phyloP scores from a whole-genome alignment of 345 rosid genomes.

The Gossypioides kirkii region DNA sequence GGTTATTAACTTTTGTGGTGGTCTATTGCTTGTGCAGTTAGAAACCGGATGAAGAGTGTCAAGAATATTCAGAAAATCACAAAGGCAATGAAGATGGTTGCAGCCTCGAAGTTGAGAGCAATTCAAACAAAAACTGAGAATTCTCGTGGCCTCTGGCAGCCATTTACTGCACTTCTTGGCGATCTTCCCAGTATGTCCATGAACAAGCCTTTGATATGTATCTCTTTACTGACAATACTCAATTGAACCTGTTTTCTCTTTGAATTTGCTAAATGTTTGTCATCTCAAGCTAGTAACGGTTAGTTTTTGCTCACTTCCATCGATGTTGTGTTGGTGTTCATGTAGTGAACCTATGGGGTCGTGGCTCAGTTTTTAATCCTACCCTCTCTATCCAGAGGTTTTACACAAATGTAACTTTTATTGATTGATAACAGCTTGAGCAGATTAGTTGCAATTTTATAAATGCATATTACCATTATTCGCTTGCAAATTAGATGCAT shows the following conservation, averaged over 20 bases:
- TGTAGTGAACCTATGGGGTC: background rate
- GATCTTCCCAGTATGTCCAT: conserved; percentile 52
- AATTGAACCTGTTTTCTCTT: background rate
- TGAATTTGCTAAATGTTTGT: background rate
- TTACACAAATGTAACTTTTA: background rate
- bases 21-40: conserved; percentile 47
- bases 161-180: conserved; percentile 66
- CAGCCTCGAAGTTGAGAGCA: conserved; percentile 92
- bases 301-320: background rate
- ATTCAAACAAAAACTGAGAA: conserved; percentile 82
- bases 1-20: conserved; percentile 11
- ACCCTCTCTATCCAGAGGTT: background rate
- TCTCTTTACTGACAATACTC: background rate
- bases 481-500: background rate
- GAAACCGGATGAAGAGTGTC: conserved; percentile 98
- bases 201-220: background rate
- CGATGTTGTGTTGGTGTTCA: background rate
- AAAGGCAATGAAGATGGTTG: conserved; percentile 99
- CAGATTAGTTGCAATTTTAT: background rate
- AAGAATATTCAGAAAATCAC: conserved; percentile 96
- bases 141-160: conserved; percentile 99
- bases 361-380: background rate
- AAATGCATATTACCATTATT: background rate
- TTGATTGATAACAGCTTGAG: background rate
- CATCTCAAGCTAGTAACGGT: background rate